Conservation (phyloP, 441 rosid species). For the Eruca vesicaria region DNA sequence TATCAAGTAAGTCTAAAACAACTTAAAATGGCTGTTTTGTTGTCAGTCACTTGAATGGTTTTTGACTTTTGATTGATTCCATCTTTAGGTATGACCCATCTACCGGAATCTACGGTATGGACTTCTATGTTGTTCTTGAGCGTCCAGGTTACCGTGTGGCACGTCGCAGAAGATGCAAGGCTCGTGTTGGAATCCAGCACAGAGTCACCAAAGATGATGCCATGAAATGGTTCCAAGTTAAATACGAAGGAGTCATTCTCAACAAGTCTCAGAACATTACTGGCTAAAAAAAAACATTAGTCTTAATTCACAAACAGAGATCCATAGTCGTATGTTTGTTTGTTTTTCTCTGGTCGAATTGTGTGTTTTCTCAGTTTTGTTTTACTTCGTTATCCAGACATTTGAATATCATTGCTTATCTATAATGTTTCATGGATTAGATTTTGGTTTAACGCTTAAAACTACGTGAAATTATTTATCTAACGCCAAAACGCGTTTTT, state of each 20-base stretch:
- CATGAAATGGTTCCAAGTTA: slow-evolving; percentile 93
- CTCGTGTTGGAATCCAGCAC: slow-evolving; percentile 87
- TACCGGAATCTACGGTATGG: slow-evolving; percentile 90
- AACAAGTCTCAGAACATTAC: slow-evolving; percentile 71
- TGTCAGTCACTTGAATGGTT: too few relatives aligned
- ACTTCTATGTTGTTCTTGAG: slow-evolving; percentile 77
- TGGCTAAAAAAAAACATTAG: neutral
- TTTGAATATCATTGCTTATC: neutral
- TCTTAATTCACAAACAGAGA: neutral
- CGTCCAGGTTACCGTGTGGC: slow-evolving; percentile 85
- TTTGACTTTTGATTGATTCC: neutral
- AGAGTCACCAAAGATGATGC: slow-evolving; percentile 88
- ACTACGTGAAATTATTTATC: too few relatives aligned
- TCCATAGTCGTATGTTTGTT: neutral
- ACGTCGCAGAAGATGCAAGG: slow-evolving; percentile 77
- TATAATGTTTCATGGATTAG: too few relatives aligned
- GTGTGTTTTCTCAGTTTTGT: neutral
- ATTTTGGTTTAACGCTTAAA: too few relatives aligned
- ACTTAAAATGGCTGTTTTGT: too few relatives aligned
- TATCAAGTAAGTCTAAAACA: too few relatives aligned
- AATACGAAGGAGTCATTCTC: slow-evolving; percentile 86
- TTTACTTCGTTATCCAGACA: neutral
- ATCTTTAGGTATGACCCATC: slow-evolving; percentile 77
- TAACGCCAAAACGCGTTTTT: too few relatives aligned
- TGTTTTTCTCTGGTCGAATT: neutral